Conservation (phyloP, 371 early-diverging fungal genomes). For the Syncephalastrum contaminatum region DNA sequence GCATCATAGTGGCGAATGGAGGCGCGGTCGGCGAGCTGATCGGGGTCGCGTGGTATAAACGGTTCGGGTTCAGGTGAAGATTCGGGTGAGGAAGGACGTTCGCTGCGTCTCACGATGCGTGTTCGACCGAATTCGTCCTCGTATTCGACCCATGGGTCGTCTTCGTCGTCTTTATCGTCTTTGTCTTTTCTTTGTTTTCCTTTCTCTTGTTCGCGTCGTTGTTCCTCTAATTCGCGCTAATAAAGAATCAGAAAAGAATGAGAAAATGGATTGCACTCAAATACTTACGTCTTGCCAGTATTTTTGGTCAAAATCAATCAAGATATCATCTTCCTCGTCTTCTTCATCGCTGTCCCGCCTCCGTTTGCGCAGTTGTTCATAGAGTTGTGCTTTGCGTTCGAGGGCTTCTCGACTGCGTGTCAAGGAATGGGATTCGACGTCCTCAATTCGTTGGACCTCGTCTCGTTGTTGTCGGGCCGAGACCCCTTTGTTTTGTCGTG, state of each 20-base stretch:
- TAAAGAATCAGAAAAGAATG: background rate
- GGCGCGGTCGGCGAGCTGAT: slow-evolving; percentile 25
- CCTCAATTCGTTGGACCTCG: slow-evolving; percentile 24
- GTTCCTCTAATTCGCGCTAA: slow-evolving; percentile 3
- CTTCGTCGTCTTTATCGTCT: slow-evolving; percentile 23
- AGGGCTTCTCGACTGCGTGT: slow-evolving; percentile 56
- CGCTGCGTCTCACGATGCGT: slow-evolving; percentile 65
- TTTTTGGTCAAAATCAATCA: slow-evolving; percentile 55
- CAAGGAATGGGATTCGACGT: slow-evolving; percentile 32
- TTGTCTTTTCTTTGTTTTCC: slow-evolving; percentile 13
- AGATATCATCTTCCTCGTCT: slow-evolving; percentile 29
- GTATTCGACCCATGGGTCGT: slow-evolving; percentile 80
- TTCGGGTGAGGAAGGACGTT: slow-evolving; percentile 38
- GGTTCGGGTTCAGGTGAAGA: slow-evolving; percentile 16
- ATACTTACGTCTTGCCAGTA: slow-evolving; percentile 34
- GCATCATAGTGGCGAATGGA: slow-evolving; percentile 55
- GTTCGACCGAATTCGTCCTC: slow-evolving; percentile 82
- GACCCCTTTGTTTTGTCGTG: slow-evolving; percentile 62
- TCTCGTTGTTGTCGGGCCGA: slow-evolving; percentile 34
- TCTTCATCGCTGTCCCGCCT: slow-evolving; percentile 22
- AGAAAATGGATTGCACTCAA: background rate
- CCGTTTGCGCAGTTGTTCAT: slow-evolving; percentile 53
- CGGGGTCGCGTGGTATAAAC: slow-evolving; percentile 8
- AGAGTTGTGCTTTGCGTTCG: slow-evolving; percentile 65
- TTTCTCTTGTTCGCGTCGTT: slow-evolving; percentile 10